Evolutionary conservation across 306 rosid genomes (phyloP), one percentile per base, ranked within the genome.

Genomic region (Gastrolobium bilobum): DNA sequence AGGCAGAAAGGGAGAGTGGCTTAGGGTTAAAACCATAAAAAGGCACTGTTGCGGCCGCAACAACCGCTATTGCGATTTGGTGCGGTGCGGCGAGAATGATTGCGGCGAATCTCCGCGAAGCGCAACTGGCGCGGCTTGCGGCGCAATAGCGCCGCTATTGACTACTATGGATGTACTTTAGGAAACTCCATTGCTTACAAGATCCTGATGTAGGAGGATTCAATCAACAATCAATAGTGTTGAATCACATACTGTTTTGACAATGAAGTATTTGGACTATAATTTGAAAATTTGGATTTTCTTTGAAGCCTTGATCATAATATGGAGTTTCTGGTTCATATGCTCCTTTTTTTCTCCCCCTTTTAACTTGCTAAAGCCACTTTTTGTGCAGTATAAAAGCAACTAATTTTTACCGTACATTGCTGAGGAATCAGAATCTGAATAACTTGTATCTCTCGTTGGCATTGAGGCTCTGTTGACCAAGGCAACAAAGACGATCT

Each of bases 361-460:
- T 3, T 33, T 7, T 34, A 50, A n/a, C 34, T 37, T 37, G 20
- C 54, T 39, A 31, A 40, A 10, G 6, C 50, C 47, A 33, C 11
- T 15, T 59, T 74, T 33, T 33, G 8, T 73, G 69, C 68, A 58
- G 10, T 62, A 2, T 5, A 31, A 59, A 44, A 15, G 68, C 43
- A 75, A 35, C 29, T 33, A n/a, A 33, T 47, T 6, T 31, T 53
- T 15, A 11, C 33, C 33, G 2, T 53, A 53, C 33, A 53, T 53
- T 20, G 29, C 20, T 53, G 33, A 53, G 34, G 33, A 15, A 48
- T 51, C 26, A 1, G 51, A 48, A 75, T 33, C 29, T 15, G 63
- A 63, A 76, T 52, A 48, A 64, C 63, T 11, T 63, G 50, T 38
- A 15, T 76, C 64, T 51, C 64, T 6, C 40, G 33, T 63, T 50